phyloP scores from a whole-genome alignment of 2,329 filamentous ascomycete genomes.

The Canariomyces notabilis region DNA sequence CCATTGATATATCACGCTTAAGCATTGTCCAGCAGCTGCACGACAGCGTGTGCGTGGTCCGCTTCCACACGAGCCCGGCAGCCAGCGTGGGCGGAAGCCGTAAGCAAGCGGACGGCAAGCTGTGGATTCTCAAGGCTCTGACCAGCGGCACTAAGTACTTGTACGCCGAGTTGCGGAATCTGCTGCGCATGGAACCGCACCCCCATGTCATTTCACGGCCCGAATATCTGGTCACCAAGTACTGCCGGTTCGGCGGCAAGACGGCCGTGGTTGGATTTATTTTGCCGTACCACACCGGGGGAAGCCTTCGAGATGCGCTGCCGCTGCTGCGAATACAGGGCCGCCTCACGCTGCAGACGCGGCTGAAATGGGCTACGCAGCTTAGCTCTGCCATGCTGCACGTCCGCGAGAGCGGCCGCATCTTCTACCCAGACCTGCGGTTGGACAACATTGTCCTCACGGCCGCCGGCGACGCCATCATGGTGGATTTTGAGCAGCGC shows the following conservation, averaged over 20 bases:
- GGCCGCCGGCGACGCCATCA: conserved; percentile 41
- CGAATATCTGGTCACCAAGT: conserved; percentile 51
- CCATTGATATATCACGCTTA: conserved; percentile 47
- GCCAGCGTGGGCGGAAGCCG: background rate
- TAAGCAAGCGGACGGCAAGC: conserved; percentile 26
- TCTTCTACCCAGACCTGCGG: conserved; percentile 55
- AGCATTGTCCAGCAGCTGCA: conserved; percentile 50
- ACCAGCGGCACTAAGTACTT: conserved; percentile 55
- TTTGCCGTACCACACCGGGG: conserved; percentile 48
- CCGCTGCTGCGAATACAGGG: conserved; percentile 46
- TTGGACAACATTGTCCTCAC: conserved; percentile 56
- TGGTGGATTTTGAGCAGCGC: conserved; percentile 60
- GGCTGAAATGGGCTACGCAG: conserved; percentile 51
- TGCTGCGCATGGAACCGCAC: conserved; percentile 49
- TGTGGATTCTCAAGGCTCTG: conserved; percentile 54
- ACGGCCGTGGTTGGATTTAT: conserved; percentile 53
- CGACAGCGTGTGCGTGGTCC: conserved; percentile 55
- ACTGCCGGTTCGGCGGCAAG: conserved; percentile 51
- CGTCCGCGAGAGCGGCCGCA: conserved; percentile 39
- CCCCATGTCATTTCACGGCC: conserved; percentile 49
- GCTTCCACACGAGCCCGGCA: conserved; percentile 25
- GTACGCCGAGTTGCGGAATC: conserved; percentile 55
- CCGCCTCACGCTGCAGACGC: conserved; percentile 38
- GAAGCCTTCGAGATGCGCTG: conserved; percentile 51
- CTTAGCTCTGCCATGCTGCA: conserved; percentile 48